Conservation (phyloP, 192 early-diverging fungal genomes). For the Gamsiella multidivaricata region DNA sequence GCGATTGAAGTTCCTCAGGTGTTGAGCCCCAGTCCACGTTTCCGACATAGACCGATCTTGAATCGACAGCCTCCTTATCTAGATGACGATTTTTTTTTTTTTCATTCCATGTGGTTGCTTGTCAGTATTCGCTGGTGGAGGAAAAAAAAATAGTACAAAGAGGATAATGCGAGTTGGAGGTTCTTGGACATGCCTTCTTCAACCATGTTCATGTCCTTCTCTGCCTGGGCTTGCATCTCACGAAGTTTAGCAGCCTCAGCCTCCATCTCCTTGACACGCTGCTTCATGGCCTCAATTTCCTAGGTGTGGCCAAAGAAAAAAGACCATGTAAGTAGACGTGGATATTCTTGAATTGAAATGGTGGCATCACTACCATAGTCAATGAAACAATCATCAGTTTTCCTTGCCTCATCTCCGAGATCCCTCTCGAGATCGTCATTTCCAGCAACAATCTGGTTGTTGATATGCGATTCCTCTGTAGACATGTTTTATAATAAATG, state of each 20-base stretch:
- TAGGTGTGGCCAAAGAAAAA: slow-evolving; percentile 26
- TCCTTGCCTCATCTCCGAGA: slow-evolving; percentile 34
- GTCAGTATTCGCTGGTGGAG: too few relatives aligned
- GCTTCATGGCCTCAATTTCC: slow-evolving; percentile 86
- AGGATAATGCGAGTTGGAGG: too few relatives aligned
- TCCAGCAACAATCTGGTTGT: slow-evolving; percentile 16
- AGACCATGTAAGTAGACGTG: neutral
- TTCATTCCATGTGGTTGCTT: too few relatives aligned
- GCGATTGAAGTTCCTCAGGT: slow-evolving; percentile 94
- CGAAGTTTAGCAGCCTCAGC: slow-evolving; percentile 84
- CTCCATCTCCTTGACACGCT: slow-evolving; percentile 83
- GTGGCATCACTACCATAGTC: too few relatives aligned
- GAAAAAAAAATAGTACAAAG: too few relatives aligned
- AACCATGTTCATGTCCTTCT: slow-evolving; percentile 74
- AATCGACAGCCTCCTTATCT: slow-evolving; percentile 82
- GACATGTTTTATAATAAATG: slow-evolving; percentile 29
- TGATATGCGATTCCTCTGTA: slow-evolving; percentile 25
- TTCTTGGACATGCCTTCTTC: slow-evolving; percentile 60
- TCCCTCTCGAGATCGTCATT: slow-evolving; percentile 38
- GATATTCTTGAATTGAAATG: too few relatives aligned
- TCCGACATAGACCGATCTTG: slow-evolving; percentile 93
- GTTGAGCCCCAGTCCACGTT: slow-evolving; percentile 96
- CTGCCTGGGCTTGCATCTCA: slow-evolving; percentile 79
- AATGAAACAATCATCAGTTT: neutral
- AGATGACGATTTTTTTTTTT: too few relatives aligned